Base-by-base conservation (phyloP, 768 basidiomycete genomes). In the Trichaptum fuscoviolaceum region DNA sequence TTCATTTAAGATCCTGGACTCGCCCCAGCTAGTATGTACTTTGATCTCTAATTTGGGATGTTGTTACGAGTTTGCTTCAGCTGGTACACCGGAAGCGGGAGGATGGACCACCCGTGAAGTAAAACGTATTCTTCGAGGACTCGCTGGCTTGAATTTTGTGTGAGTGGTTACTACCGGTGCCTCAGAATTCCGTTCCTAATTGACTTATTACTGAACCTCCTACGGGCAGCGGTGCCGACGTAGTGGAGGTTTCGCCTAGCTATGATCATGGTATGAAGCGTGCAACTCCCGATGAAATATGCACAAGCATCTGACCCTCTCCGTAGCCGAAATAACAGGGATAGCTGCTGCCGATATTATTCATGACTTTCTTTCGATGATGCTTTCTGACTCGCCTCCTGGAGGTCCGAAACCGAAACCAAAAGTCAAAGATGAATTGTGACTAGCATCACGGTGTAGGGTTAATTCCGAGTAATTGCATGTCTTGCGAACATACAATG, bases 61-160 rank as follows among this genome's bases (percentile, higher is more conserved):
- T 64, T 10, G 52, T 35, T 1, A 26, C 26, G 30, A 35, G 18
- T 64, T 68, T 36, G 66, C 58, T 65, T 4, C 71, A 92, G 89
- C 93, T 66, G 91, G 92, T 17, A 93, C 92, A 1, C 92, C 92
- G 17, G 92, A 94, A 74, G 82, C 88, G 1, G 92, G 92, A 35
- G 92, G 92, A 15, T 93, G 90, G 91, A 92, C 92, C 2, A 88
- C 85, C 23, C 85, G 92, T 62, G 92, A 93, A 76, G 81, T 92
- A 57, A 92, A 93, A 71, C 84, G 90, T 36, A 90, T 93, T 70
- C 81, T 93, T 63, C 85, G 93, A 67, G 92, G 93, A 17, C 80
- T 94, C 15, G 85, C 85, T 1, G 91, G 91, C 5, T 77, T 95
- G 35, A 92, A 93, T 73, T 87, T 93, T 66, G 86, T 93, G 91